Evolutionary conservation across 2,329 filamentous ascomycete genomes (phyloP).

Genomic region (Fusarium aywerte): DNA sequence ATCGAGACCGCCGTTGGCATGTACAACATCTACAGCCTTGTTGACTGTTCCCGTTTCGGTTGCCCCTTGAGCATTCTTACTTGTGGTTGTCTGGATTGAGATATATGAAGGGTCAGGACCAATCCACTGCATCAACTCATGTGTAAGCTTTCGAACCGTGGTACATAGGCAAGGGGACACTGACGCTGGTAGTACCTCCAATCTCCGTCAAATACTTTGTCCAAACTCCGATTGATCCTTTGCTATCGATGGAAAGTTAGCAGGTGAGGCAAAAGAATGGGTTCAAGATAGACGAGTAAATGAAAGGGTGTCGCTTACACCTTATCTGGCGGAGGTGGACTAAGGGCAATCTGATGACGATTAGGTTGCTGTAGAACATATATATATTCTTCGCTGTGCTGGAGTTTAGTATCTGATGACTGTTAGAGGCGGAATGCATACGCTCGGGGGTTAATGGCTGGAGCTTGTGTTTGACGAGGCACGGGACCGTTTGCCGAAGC

Average conservation of each 20-base stretch:
- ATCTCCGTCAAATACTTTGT: slow-evolving; percentile 8
- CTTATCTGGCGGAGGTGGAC: neutral
- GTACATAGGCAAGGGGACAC: neutral
- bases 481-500: neutral
- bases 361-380: neutral
- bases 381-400: neutral
- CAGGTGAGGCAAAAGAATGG: neutral
- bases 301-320: neutral
- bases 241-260: neutral
- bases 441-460: neutral
- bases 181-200: neutral
- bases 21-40: slow-evolving; percentile 1
- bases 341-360: neutral
- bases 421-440: neutral
- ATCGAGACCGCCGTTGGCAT: slow-evolving; percentile 3
- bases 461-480: neutral
- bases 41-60: neutral
- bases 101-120: slow-evolving; percentile 9
- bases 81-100: slow-evolving; percentile 4
- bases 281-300: neutral
- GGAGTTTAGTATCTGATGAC: neutral
- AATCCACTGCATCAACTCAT: neutral
- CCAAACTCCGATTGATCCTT: slow-evolving; percentile 6
- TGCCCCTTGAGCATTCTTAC: slow-evolving; percentile 2
- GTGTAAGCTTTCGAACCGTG: neutral